Base-by-base conservation (phyloP, 2,329 filamentous ascomycete genomes). In the Colletotrichum karsti region DNA sequence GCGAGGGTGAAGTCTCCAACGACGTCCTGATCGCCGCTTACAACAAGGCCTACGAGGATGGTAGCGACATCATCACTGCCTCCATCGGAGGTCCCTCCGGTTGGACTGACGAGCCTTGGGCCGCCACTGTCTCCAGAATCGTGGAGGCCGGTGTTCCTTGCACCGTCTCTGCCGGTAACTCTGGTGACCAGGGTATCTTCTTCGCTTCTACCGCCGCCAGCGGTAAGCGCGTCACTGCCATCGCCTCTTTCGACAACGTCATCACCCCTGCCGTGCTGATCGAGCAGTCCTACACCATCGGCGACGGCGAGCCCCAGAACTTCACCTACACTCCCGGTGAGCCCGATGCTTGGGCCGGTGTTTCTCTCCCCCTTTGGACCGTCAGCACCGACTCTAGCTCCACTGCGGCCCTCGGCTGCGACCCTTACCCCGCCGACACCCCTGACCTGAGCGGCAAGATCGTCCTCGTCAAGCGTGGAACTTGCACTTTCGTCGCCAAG, bases 11-110 rank as follows among this genome's bases (percentile, higher is more conserved):
- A 35, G 80, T 83, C n/a, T 75, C 77, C 13, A 85, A 86, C 72
- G 89, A 91, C 66, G 79, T 90, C 8, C 76, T 91, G 57, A 88
- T 90, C 46, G 83, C 83, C 8, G 87, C 88, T 1, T 90, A 87
- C 73, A 85, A 87, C 77, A 83, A 82, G 72, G 90, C 90, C 0
- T 90, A 85, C 70, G 84, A 91, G 73, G 88, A 84, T n/a, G 87
- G 87, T 35, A 84, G 84, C 37, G 79, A 89, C 72, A 84, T 89
- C 70, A 88, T 89, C 73, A 87, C 84, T 2, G 81, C 85, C 1
- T 88, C 85, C 3, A 83, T 89, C 46, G 85, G 86, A n/a, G 81
- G 81, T 0, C 72, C 82, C 0, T 81, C 79, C 0, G 87, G 87
- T 12, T 89, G 85, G 85, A 78, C 81, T 2, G 83, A 87, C 68